Evolutionary conservation across 2,329 filamentous ascomycete genomes (phyloP).

Genomic region (Hymenoscyphus fructigenus): DNA sequence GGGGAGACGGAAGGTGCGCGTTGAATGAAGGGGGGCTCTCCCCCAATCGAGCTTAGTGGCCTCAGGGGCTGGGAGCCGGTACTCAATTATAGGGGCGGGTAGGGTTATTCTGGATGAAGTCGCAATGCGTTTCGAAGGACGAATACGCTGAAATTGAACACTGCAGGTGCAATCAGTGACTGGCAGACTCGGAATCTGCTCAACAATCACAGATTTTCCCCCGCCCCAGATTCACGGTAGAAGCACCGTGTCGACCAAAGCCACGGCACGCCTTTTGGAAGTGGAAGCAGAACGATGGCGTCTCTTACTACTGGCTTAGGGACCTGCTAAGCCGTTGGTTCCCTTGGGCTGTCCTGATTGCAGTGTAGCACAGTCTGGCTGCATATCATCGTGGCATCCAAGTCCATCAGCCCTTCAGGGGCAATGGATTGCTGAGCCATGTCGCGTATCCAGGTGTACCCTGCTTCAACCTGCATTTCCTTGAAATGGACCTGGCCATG

Average conservation of each 20-base stretch:
- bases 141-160: neutral
- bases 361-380: neutral
- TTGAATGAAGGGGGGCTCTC: constrained; percentile 21
- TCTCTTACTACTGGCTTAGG: too few relatives aligned
- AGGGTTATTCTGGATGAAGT: neutral
- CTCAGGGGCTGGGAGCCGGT: neutral
- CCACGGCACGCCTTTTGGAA: neutral
- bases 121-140: neutral
- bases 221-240: too few relatives aligned
- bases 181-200: neutral
- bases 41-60: constrained; percentile 14
- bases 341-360: too few relatives aligned
- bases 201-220: too few relatives aligned
- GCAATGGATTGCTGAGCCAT: neutral
- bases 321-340: too few relatives aligned
- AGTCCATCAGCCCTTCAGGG: neutral
- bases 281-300: too few relatives aligned
- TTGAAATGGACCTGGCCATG: neutral
- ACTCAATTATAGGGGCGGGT: neutral
- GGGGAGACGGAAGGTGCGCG: constrained; percentile 12
- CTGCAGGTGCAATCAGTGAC: neutral
- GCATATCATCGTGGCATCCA: neutral
- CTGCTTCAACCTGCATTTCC: neutral
- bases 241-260: neutral
- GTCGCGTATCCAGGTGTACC: neutral